These are phyloP conservation scores for Eucalyptus marginata DNA, from an alignment of 345 rosid species.

Conservation along the genomic window DNA sequence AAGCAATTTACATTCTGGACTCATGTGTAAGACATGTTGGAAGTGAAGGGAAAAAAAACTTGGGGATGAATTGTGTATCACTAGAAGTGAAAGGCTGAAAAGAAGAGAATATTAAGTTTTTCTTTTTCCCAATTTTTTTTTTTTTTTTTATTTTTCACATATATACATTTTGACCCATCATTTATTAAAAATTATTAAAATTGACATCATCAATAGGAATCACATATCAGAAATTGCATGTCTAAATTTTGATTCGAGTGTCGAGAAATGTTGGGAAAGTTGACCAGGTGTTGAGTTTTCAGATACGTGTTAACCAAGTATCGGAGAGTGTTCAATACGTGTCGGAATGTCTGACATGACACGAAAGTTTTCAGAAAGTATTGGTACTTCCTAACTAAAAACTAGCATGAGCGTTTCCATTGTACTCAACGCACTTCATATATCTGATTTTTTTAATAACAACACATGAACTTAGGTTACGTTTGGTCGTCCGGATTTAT, in stretches of 20 bases:
- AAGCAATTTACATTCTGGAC: accelerated
- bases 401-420: accelerated
- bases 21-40: accelerated
- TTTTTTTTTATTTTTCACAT: no score
- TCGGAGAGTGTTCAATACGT: accelerated
- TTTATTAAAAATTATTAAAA: no score
- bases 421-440: no score
- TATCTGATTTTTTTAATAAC: no score
- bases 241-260: accelerated
- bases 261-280: accelerated
- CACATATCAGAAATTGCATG: accelerated
- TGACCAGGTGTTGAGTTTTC: accelerated
- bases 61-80: accelerated
- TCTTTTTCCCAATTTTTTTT: accelerated
- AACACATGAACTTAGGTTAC: neutral
- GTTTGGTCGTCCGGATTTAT: no score
- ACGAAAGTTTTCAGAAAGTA: accelerated
- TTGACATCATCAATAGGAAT: accelerated
- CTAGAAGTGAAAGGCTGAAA: accelerated
- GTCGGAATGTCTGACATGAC: accelerated
- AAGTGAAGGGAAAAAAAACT: no score
- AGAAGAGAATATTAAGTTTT: accelerated
- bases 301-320: accelerated
- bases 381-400: accelerated
- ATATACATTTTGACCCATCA: accelerated